Conservation (phyloP, 495 filamentous ascomycete genomes). For the Trichoderma virens region DNA sequence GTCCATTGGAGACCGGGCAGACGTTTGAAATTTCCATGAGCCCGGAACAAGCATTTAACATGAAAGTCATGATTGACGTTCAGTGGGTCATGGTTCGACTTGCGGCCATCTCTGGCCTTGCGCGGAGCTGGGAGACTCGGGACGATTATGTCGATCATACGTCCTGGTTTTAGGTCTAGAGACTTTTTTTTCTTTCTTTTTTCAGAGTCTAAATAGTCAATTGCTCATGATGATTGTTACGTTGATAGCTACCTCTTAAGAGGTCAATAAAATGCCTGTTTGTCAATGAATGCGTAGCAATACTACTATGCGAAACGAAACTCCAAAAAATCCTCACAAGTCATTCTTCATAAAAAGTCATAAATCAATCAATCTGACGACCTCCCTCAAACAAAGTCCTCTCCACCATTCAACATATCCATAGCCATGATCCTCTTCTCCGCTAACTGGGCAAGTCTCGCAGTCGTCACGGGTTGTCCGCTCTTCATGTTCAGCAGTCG, state of each 20-base stretch:
- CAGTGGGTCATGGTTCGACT: not conserved
- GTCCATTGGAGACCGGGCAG: not conserved
- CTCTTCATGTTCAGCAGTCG: not conserved
- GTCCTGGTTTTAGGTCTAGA: not conserved
- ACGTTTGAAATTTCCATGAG: not conserved
- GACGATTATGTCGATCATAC: not conserved
- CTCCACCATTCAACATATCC: not conserved
- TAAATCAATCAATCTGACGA: not conserved
- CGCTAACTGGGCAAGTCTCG: not conserved
- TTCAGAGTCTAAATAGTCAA: too few species aligned
- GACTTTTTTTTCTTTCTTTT: too few species aligned
- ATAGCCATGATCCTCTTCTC: not conserved
- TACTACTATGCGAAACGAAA: too few species aligned
- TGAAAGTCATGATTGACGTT: not conserved
- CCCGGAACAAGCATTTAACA: not conserved
- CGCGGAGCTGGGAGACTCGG: not conserved
- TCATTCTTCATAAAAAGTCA: too few species aligned
- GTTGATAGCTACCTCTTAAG: too few species aligned
- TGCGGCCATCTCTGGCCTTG: not conserved
- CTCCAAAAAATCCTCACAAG: too few species aligned
- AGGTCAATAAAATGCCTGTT: too few species aligned
- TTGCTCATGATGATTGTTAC: too few species aligned
- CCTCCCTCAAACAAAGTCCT: not conserved
- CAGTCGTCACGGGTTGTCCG: not conserved
- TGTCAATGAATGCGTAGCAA: too few species aligned